These are phyloP conservation scores for Boletus pseudopeckii DNA, from an alignment of 768 basidiomycete genomes.

Conservation along the genomic window DNA sequence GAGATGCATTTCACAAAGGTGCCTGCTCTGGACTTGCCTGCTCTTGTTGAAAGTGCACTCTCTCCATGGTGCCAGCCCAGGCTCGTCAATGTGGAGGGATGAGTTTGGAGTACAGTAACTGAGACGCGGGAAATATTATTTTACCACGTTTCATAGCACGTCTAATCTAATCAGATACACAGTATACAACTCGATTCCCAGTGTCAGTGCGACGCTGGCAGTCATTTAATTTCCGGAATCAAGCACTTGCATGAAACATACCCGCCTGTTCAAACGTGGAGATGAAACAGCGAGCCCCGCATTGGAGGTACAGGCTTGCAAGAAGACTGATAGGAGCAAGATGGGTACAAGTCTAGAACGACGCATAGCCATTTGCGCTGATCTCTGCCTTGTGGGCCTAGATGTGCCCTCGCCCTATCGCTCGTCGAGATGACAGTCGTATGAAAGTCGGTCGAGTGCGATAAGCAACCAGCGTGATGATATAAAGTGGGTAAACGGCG, in stretches of 20 bases:
- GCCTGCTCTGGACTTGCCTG: slow-evolving; percentile 44
- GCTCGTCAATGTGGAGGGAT: background rate
- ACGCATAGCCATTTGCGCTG: slow-evolving; percentile 1
- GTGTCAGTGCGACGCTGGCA: background rate
- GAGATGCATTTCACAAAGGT: background rate
- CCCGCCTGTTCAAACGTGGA: background rate
- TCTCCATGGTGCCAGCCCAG: slow-evolving; percentile 65
- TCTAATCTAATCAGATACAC: slow-evolving; percentile 20
- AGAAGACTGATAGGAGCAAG: background rate
- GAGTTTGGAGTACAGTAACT: background rate
- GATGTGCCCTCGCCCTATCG: background rate
- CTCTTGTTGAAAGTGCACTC: slow-evolving; percentile 92
- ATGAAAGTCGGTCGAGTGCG: slow-evolving; percentile 3
- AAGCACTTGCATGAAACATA: background rate
- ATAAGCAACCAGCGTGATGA: slow-evolving; percentile 9
- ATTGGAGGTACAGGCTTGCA: background rate
- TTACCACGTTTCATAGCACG: background rate
- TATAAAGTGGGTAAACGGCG: slow-evolving; percentile 24
- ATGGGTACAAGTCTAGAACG: background rate
- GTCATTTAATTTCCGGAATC: background rate
- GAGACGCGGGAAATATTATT: slow-evolving; percentile 10
- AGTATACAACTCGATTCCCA: background rate
- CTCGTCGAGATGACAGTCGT: background rate
- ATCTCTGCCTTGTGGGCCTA: slow-evolving; percentile 2
- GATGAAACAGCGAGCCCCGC: slow-evolving; percentile 1